Conservation (phyloP, 1,139 yeast genomes). For the Komagataea norvegica region DNA sequence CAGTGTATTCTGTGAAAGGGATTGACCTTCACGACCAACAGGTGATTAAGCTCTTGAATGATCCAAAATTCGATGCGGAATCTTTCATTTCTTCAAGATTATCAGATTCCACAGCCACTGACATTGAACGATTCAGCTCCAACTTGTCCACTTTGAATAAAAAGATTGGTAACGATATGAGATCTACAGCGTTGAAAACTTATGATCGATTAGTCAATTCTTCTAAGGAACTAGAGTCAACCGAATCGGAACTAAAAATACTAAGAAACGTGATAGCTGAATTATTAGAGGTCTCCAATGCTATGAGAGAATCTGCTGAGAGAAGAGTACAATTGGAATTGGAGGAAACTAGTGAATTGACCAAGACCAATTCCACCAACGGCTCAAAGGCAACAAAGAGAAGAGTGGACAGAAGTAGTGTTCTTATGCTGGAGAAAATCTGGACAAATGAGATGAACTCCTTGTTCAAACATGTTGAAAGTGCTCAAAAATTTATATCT, state of each 20-base stretch:
- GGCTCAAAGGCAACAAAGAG: slow-evolving; percentile 18
- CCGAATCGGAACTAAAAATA: slow-evolving; percentile 59
- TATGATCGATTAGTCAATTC: slow-evolving; percentile 69
- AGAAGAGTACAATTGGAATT: slow-evolving; percentile 45
- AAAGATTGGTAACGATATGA: slow-evolving; percentile 58
- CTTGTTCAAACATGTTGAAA: slow-evolving; percentile 80
- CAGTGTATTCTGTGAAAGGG: slow-evolving; percentile 6
- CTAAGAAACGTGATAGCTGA: slow-evolving; percentile 59
- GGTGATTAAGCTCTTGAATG: slow-evolving; percentile 26
- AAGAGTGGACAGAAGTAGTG: slow-evolving; percentile 58
- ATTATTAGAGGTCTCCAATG: slow-evolving; percentile 56
- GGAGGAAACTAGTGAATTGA: slow-evolving; percentile 17
- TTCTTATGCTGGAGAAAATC: slow-evolving; percentile 67
- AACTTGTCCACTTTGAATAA: slow-evolving; percentile 49
- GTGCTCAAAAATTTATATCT: slow-evolving; percentile 78
- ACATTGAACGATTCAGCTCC: slow-evolving; percentile 67
- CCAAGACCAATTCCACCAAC: slow-evolving; percentile 14
- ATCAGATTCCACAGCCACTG: slow-evolving; percentile 64
- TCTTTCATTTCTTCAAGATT: slow-evolving; percentile 49
- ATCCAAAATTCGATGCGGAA: slow-evolving; percentile 43
- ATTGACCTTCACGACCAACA: slow-evolving; percentile 23
- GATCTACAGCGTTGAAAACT: slow-evolving; percentile 61
- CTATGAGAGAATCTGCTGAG: slow-evolving; percentile 68
- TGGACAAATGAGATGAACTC: slow-evolving; percentile 76
- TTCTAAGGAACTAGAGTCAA: slow-evolving; percentile 56